Conservation (phyloP, 768 basidiomycete genomes). For the Krasilnikovozyma curviuscula region DNA sequence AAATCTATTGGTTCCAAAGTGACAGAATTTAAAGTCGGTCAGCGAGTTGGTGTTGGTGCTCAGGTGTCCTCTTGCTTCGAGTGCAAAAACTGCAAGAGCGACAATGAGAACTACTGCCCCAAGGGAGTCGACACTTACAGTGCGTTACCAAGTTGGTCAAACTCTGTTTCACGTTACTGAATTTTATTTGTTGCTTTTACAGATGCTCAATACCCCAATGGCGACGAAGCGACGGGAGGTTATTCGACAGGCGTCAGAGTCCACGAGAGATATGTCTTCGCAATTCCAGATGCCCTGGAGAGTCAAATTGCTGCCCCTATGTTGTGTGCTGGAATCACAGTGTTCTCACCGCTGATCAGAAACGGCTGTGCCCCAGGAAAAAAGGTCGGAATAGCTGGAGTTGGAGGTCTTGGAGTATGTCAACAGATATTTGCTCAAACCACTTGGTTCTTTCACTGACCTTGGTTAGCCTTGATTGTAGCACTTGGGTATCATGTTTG, state of each 20-base stretch:
- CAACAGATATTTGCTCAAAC: background rate
- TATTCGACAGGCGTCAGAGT: slow-evolving; percentile 35
- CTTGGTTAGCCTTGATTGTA: slow-evolving; percentile 15
- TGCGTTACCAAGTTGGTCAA: slow-evolving; percentile 24
- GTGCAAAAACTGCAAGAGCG: slow-evolving; percentile 31
- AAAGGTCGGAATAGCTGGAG: slow-evolving; percentile 45
- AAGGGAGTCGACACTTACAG: slow-evolving; percentile 21
- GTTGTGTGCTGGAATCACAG: slow-evolving; percentile 35
- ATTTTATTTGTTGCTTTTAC: slow-evolving; percentile 19
- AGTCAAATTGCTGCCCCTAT: slow-evolving; percentile 42
- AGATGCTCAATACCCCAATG: slow-evolving; percentile 23
- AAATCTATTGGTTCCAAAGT: slow-evolving; percentile 39
- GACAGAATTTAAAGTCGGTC: slow-evolving; percentile 37
- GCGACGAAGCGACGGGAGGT: slow-evolving; percentile 31
- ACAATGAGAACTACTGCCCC: slow-evolving; percentile 41
- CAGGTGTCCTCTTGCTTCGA: slow-evolving; percentile 37
- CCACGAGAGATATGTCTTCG: slow-evolving; percentile 37
- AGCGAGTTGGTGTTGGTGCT: slow-evolving; percentile 37
- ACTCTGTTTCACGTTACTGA: slow-evolving; percentile 21
- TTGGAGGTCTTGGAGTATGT: slow-evolving; percentile 35
- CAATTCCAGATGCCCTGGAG: slow-evolving; percentile 38
- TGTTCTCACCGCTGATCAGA: slow-evolving; percentile 40
- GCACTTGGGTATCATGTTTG: slow-evolving; percentile 29
- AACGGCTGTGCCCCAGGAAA: slow-evolving; percentile 42
- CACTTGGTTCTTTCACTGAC: background rate